phyloP scores from a whole-genome alignment of 495 filamentous ascomycete species.

The Umbilicaria muhlenbergii region DNA sequence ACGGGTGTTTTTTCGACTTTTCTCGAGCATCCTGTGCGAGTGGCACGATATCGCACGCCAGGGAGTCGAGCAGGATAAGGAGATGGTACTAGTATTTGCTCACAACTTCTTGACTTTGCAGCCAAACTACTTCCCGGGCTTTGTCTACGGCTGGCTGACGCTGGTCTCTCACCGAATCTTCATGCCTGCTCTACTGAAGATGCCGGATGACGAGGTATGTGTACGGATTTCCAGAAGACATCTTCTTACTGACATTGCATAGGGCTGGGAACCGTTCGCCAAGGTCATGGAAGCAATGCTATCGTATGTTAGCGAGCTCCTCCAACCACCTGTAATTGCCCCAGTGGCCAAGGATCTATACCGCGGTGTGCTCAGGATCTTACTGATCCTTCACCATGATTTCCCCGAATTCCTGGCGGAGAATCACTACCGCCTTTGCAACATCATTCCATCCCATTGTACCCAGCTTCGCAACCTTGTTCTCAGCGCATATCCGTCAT shows the following conservation, averaged over 20 bases:
- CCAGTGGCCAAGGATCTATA: slow-evolving; percentile 68
- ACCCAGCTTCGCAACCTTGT: slow-evolving; percentile 82
- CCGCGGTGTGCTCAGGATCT: slow-evolving; percentile 62
- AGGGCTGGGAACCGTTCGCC: slow-evolving; percentile 62
- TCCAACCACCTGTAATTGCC: slow-evolving; percentile 58
- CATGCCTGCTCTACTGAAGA: slow-evolving; percentile 61
- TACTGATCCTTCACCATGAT: slow-evolving; percentile 82
- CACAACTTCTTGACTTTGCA: slow-evolving; percentile 59
- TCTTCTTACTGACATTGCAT: slow-evolving; percentile 5
- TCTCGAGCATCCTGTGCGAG: slow-evolving; percentile 69
- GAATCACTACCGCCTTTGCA: slow-evolving; percentile 72
- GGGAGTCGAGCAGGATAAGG: slow-evolving; percentile 40
- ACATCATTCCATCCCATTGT: slow-evolving; percentile 70
- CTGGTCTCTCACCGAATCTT: slow-evolving; percentile 77
- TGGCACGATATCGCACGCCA: slow-evolving; percentile 27
- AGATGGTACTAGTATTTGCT: slow-evolving; percentile 57
- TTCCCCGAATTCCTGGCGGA: slow-evolving; percentile 85
- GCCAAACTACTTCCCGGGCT: slow-evolving; percentile 61
- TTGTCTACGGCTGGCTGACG: slow-evolving; percentile 70
- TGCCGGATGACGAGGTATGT: slow-evolving; percentile 38
- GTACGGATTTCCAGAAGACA: neutral
- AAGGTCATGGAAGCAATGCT: slow-evolving; percentile 63
- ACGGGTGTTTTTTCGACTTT: slow-evolving; percentile 81
- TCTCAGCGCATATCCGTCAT: slow-evolving; percentile 65
- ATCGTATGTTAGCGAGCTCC: slow-evolving; percentile 57